Evolutionary conservation across 2,329 filamentous ascomycete genomes (phyloP).

Genomic region (Aspergillus thermomutatus): DNA sequence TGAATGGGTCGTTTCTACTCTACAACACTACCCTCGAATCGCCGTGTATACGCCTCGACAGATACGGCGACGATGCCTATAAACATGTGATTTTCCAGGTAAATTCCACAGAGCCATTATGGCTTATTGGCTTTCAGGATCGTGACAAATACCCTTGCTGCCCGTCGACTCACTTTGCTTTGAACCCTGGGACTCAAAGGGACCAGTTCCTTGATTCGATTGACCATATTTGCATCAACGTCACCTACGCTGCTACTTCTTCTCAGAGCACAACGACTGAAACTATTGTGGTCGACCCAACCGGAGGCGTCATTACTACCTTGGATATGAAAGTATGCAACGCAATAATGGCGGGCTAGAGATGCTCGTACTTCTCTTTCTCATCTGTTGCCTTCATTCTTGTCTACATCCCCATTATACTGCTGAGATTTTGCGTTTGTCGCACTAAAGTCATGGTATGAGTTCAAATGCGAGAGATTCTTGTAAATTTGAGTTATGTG

Average conservation of each 20-base stretch:
- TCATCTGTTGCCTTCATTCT: too few relatives aligned
- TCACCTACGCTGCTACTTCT: background rate
- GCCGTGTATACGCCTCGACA: background rate
- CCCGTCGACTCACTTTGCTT: slow-evolving; percentile 1
- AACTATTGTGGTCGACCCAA: too few relatives aligned
- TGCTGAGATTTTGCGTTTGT: too few relatives aligned
- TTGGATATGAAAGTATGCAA: too few relatives aligned
- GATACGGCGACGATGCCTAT: background rate
- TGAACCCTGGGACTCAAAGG: background rate
- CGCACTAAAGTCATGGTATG: too few relatives aligned
- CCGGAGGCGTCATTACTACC: too few relatives aligned
- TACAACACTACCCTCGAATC: background rate
- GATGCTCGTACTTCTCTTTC: too few relatives aligned
- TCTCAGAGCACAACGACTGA: too few relatives aligned
- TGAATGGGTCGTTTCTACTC: background rate
- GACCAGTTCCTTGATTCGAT: background rate
- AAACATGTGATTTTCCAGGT: background rate
- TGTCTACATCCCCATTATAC: too few relatives aligned
- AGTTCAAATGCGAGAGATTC: too few relatives aligned
- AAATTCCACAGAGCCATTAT: background rate
- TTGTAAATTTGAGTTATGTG: too few relatives aligned
- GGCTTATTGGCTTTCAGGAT: background rate
- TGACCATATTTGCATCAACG: background rate
- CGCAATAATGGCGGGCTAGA: too few relatives aligned
- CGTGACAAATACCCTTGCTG: background rate